phyloP scores from a whole-genome alignment of 371 early-diverging fungal species.

The Mucor mucedo region DNA sequence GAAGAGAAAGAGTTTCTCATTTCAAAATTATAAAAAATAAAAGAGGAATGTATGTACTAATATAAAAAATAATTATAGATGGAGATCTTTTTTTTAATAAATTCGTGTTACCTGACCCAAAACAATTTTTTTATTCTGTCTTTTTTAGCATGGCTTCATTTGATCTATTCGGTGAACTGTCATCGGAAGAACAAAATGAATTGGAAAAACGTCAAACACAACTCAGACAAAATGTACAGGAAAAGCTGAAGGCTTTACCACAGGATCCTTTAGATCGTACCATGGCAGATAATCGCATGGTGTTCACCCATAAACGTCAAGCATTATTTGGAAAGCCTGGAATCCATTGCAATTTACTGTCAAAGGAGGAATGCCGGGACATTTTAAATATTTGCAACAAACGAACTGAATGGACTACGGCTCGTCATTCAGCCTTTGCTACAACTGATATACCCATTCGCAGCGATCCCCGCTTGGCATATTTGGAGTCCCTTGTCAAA shows the following conservation, averaged over 20 bases:
- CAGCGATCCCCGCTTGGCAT: conserved; percentile 3
- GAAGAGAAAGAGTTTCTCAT: conserved; percentile 22
- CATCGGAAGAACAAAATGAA: conserved; percentile 33
- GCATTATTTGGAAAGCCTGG: conserved; percentile 25
- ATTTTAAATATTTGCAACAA: conserved; percentile 33
- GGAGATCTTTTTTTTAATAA: neutral
- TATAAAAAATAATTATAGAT: neutral
- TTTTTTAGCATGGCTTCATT: conserved; percentile 22
- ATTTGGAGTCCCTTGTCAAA: conserved; percentile 29
- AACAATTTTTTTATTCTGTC: conserved; percentile 5
- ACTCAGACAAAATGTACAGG: neutral
- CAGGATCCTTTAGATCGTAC: conserved; percentile 35
- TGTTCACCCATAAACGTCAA: conserved; percentile 20
- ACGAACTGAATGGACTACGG: conserved; percentile 45
- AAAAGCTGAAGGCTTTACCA: conserved; percentile 11
- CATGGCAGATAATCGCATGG: conserved; percentile 34
- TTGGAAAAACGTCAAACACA: conserved; percentile 17
- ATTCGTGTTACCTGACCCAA: neutral
- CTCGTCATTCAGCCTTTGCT: conserved; percentile 61
- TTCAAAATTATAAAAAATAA: neutral
- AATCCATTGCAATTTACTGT: conserved; percentile 30
- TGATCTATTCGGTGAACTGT: conserved; percentile 49
- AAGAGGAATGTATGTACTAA: no score
- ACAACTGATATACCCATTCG: conserved; percentile 60
- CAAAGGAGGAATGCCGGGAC: conserved; percentile 30